phyloP scores from a whole-genome alignment of 345 rosid genomes.

The Lagerstroemia speciosa region DNA sequence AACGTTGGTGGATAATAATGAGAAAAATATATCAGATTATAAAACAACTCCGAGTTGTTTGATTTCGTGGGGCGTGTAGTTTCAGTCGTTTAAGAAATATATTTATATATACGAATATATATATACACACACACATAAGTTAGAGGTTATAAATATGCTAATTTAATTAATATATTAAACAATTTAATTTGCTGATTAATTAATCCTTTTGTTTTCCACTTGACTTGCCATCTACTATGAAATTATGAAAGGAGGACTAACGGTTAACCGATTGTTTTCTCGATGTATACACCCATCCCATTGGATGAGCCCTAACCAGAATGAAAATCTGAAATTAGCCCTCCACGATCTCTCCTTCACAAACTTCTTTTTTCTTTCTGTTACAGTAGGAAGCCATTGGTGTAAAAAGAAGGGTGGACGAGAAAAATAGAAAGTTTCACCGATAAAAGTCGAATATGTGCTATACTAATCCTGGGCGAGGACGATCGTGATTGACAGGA shows the following conservation, averaged over 20 bases:
- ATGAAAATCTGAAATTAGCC: background rate
- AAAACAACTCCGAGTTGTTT: background rate
- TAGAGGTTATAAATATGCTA: background rate
- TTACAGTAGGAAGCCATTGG: too few species aligned
- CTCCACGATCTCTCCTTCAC: too few species aligned
- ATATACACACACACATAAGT: background rate
- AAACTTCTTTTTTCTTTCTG: too few species aligned
- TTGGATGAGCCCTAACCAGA: too few species aligned
- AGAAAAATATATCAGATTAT: background rate
- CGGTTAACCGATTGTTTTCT: background rate
- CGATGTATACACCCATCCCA: background rate
- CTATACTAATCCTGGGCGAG: too few species aligned
- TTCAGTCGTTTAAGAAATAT: slow-evolving; percentile 7
- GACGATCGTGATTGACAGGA: too few species aligned
- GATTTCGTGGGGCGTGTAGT: slow-evolving; percentile 12
- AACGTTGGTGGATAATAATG: background rate
- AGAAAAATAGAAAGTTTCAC: too few species aligned
- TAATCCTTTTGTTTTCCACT: background rate
- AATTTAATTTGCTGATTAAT: too few species aligned
- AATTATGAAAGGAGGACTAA: background rate
- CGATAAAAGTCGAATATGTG: too few species aligned
- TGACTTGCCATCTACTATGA: slow-evolving; percentile 12
- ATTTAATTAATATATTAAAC: too few species aligned
- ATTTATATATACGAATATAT: background rate
- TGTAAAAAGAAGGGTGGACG: too few species aligned